These are phyloP conservation scores for Bombardia bombarda DNA, from an alignment of 495 filamentous ascomycete species.

Conservation along the genomic window DNA sequence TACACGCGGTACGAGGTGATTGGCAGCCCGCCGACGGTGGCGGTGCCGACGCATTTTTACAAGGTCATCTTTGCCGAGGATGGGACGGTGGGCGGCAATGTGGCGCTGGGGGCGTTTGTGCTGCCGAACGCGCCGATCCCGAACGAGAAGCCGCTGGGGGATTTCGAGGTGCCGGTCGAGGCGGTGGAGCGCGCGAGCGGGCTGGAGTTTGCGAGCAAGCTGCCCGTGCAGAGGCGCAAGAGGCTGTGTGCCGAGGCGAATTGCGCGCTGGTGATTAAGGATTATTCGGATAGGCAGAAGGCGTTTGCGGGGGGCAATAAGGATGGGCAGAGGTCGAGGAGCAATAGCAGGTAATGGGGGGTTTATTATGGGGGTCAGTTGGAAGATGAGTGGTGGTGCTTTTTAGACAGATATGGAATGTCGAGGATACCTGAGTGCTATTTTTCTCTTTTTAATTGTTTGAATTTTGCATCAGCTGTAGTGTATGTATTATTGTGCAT, in stretches of 20 bases:
- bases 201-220: slow-evolving; percentile 75
- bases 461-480: no score
- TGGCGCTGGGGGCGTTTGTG: slow-evolving; percentile 90
- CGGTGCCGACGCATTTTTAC: slow-evolving; percentile 97
- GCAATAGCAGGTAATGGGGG: neutral
- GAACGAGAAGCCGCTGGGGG: slow-evolving; percentile 72
- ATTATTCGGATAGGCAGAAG: slow-evolving; percentile 63
- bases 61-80: slow-evolving; percentile 97
- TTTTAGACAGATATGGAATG: no score
- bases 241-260: slow-evolving; percentile 77
- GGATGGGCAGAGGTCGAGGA: neutral
- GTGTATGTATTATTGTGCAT: no score
- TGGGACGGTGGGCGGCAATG: slow-evolving; percentile 56
- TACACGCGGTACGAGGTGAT: slow-evolving; percentile 96
- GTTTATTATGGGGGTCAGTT: no score
- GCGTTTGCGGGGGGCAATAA: slow-evolving; percentile 32
- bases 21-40: slow-evolving; percentile 84
- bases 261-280: slow-evolving; percentile 72
- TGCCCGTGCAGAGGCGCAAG: slow-evolving; percentile 65
- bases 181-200: slow-evolving; percentile 86
- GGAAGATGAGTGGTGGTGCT: no score
- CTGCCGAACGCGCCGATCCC: slow-evolving; percentile 86
- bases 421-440: no score
- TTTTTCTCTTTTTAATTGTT: no score
- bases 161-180: slow-evolving; percentile 93